phyloP scores from a whole-genome alignment of 2,329 filamentous ascomycete genomes.

The Fusarium phyllophilum region DNA sequence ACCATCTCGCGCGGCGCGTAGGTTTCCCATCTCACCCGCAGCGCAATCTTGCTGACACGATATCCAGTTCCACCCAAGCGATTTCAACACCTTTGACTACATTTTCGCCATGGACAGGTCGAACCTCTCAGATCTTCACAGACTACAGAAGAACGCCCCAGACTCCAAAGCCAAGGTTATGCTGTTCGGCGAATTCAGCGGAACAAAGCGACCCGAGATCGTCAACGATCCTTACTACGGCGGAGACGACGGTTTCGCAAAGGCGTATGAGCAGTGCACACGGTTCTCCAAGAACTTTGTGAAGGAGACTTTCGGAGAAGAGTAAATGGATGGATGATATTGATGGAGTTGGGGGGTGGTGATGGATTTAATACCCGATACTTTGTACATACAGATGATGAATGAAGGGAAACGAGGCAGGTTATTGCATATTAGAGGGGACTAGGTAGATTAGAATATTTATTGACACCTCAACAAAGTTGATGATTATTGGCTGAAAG shows the following conservation, averaged over 20 bases:
- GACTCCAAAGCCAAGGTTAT: conserved; percentile 73
- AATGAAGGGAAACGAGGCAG: conserved; percentile 3
- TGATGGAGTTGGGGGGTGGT: not conserved
- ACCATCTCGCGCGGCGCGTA: conserved; percentile 81
- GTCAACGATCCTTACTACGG: conserved; percentile 94
- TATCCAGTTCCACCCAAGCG: conserved; percentile 64
- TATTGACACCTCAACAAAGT: conserved; percentile 11
- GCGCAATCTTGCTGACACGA: conserved; percentile 9
- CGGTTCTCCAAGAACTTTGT: conserved; percentile 83
- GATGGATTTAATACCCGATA: conserved; percentile 41
- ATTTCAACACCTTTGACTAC: conserved; percentile 91
- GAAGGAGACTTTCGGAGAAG: conserved; percentile 57
- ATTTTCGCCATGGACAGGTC: conserved; percentile 93
- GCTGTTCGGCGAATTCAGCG: conserved; percentile 86
- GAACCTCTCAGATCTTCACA: conserved; percentile 78
- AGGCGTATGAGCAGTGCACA: conserved; percentile 84
- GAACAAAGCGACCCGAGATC: conserved; percentile 71
- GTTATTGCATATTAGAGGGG: conserved; percentile 16
- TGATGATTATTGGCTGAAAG: conserved; percentile 17
- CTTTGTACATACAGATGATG: conserved; percentile 32
- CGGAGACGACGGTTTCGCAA: conserved; percentile 81
- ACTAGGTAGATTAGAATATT: conserved; percentile 12
- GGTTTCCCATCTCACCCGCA: conserved; percentile 19
- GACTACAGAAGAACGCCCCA: conserved; percentile 67
- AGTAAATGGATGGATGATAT: not conserved